Evolutionary conservation across 495 filamentous ascomycete genomes (phyloP).

Genomic region (Xylaria palmicola): DNA sequence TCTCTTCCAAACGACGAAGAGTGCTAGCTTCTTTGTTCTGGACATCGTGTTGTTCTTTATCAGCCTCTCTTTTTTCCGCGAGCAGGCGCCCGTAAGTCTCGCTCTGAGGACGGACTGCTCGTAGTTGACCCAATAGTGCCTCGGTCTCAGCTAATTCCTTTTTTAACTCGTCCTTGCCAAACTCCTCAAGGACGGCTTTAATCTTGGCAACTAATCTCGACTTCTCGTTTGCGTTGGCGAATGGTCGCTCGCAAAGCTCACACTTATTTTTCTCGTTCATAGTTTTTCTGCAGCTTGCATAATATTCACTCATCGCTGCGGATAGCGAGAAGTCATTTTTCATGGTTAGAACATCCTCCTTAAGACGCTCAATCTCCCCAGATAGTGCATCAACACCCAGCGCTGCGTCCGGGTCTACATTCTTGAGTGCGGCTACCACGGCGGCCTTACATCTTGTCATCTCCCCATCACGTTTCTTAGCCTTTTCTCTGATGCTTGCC

Average conservation of each 20-base stretch:
- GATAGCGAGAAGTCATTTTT: constrained; percentile 64
- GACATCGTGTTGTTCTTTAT: constrained; percentile 57
- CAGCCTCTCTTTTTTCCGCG: constrained; percentile 67
- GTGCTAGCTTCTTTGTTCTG: constrained; percentile 57
- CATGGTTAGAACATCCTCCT: constrained; percentile 59
- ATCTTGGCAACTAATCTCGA: constrained; percentile 61
- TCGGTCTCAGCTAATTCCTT: constrained; percentile 53
- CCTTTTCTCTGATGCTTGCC: constrained; percentile 57
- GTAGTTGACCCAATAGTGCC: constrained; percentile 55
- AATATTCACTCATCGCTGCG: constrained; percentile 62
- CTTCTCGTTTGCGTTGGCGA: constrained; percentile 55
- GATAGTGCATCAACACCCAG: constrained; percentile 41
- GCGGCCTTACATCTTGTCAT: constrained; percentile 54
- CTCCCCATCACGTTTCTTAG: constrained; percentile 64
- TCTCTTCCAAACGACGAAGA: constrained; percentile 65
- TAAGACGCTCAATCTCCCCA: constrained; percentile 42
- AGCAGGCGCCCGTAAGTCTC: constrained; percentile 71
- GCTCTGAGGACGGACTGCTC: constrained; percentile 61
- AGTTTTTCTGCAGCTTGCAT: constrained; percentile 56
- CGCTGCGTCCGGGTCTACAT: constrained; percentile 30
- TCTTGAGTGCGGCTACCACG: constrained; percentile 44
- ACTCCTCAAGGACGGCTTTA: constrained; percentile 56
- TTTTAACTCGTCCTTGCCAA: constrained; percentile 51
- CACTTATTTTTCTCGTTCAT: constrained; percentile 65
- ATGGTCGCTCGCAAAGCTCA: constrained; percentile 64